Evolutionary conservation across 176 grass and related monocot species (phyloP).

Genomic region (Eragrostis curvula): DNA sequence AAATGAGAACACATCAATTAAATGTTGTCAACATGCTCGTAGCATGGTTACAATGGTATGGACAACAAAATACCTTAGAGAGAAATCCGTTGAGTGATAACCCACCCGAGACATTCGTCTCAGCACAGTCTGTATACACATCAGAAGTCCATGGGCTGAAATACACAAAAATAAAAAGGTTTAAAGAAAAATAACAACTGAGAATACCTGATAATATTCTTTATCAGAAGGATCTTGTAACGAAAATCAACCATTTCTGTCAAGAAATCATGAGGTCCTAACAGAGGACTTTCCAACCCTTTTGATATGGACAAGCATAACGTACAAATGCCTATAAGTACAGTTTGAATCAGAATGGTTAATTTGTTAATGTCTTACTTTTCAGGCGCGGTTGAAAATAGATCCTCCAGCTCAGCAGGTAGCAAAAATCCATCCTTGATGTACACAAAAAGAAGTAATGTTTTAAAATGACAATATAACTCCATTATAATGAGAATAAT

Average conservation of each 20-base stretch:
- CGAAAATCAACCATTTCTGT: too few relatives aligned
- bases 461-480: neutral
- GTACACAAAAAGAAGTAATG: constrained; percentile 15
- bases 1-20: too few relatives aligned
- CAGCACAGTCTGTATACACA: constrained; percentile 74
- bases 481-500: too few relatives aligned
- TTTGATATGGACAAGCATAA: too few relatives aligned
- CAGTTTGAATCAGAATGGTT: neutral
- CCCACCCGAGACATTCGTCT: constrained; percentile 89
- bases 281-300: too few relatives aligned
- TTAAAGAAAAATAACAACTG: neutral
- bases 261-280: too few relatives aligned
- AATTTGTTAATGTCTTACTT: constrained; percentile 53
- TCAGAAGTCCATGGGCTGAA: constrained; percentile 80
- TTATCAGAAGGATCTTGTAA: too few relatives aligned
- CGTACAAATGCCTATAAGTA: too few relatives aligned
- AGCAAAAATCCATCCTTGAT: constrained; percentile 79
- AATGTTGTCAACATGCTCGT: too few relatives aligned
- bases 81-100: constrained; percentile 94
- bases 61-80: constrained; percentile 62
- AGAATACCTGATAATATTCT: neutral
- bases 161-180: constrained; percentile 17
- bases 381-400: constrained; percentile 93
- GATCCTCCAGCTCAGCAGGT: constrained; percentile 90
- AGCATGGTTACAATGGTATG: too few relatives aligned